Conservation (phyloP, 2,329 filamentous ascomycete genomes). For the Monilinia vaccinii-corymbosi region DNA sequence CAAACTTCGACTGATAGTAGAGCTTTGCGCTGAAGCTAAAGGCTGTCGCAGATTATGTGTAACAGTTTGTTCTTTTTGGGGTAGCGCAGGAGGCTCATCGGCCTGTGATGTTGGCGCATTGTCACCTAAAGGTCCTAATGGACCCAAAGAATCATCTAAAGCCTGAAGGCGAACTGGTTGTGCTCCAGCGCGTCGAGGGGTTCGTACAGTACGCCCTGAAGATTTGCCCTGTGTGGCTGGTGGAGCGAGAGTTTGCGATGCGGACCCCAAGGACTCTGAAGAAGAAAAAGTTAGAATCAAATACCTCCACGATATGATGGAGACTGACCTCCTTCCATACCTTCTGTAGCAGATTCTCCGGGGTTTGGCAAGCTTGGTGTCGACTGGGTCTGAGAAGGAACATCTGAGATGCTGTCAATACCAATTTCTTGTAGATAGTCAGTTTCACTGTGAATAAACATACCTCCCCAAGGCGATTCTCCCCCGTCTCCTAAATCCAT, state of each 20-base stretch:
- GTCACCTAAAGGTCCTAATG: conserved; percentile 59
- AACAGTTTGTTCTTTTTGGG: conserved; percentile 56
- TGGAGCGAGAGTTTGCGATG: conserved; percentile 12
- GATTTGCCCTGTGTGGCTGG: conserved; percentile 14
- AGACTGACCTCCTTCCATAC: conserved; percentile 13
- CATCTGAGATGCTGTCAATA: conserved; percentile 29
- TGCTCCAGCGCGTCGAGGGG: conserved; percentile 53
- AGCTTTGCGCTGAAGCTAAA: conserved; percentile 36
- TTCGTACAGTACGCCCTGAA: conserved; percentile 26
- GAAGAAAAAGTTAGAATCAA: background rate
- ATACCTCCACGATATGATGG: background rate
- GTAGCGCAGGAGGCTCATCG: conserved; percentile 58
- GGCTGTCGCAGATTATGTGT: conserved; percentile 44
- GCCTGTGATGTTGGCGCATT: conserved; percentile 29
- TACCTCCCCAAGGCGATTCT: conserved; percentile 39
- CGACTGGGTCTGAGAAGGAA: conserved; percentile 33
- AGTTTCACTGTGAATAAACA: conserved; percentile 15
- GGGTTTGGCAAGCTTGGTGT: conserved; percentile 21
- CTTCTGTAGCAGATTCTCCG: conserved; percentile 22
- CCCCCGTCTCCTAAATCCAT: conserved; percentile 38
- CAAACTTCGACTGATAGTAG: conserved; percentile 38
- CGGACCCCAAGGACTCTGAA: conserved; percentile 18
- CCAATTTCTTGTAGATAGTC: background rate
- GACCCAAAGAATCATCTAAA: conserved; percentile 65
- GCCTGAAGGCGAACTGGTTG: conserved; percentile 72